phyloP scores from a whole-genome alignment of 139 green algal species.

The Volvox reticuliferus region DNA sequence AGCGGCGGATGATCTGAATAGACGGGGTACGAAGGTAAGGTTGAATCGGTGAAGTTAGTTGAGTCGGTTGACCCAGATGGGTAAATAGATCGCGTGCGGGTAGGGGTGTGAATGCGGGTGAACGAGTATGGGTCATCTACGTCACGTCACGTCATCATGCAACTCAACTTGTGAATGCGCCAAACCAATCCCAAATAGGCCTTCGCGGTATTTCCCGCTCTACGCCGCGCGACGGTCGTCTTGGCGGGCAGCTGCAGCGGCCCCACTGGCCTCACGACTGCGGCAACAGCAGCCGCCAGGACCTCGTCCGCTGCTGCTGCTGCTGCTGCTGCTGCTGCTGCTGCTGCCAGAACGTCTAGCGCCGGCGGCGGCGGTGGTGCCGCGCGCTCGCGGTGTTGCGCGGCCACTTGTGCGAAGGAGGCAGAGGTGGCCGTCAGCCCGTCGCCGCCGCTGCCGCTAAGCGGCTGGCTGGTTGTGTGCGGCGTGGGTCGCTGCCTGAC shows the following conservation, averaged over 20 bases:
- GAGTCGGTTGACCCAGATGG: background rate
- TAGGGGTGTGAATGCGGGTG: too few relatives aligned
- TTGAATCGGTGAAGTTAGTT: too few relatives aligned
- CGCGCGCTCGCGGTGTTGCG: background rate
- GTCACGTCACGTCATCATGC: too few relatives aligned
- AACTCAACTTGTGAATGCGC: too few relatives aligned
- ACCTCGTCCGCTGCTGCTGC: background rate
- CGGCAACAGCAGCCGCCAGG: background rate
- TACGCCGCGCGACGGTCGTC: background rate
- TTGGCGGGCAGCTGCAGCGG: constrained; percentile 26
- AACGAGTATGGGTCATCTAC: too few relatives aligned
- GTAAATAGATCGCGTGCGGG: too few relatives aligned
- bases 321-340: background rate
- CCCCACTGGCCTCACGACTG: background rate
- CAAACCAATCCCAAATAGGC: background rate
- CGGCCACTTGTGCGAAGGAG: background rate
- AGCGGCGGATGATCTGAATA: background rate
- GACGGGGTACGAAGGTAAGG: background rate
- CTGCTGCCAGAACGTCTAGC: too few relatives aligned
- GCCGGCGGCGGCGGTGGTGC: background rate
- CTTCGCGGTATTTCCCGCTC: background rate
- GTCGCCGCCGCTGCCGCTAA: background rate
- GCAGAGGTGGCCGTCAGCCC: too few relatives aligned
- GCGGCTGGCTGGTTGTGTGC: constrained; percentile 37
- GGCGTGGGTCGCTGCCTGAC: constrained; percentile 1